A percentile compares a stretch with the other conserved stretches of the same genome.
Conservation (phyloP, 768 basidiomycete species). For the Kwoniella bestiolae region DNA sequence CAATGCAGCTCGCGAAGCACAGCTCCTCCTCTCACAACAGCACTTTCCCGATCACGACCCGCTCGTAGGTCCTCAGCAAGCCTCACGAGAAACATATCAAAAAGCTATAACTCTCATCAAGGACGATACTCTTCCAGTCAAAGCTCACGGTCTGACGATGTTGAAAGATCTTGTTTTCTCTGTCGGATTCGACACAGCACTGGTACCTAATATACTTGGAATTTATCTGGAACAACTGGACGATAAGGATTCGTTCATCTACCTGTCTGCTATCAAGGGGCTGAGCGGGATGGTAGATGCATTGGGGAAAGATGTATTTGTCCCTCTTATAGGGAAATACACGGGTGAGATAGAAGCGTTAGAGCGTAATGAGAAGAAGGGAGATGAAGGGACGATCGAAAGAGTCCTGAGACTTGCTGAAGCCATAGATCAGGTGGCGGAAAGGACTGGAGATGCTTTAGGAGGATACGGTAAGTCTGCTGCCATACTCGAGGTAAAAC, state of each 20-base stretch:
- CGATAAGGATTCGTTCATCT: slow-evolving; percentile 95
- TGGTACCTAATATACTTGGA: slow-evolving; percentile 80
- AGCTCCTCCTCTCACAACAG: slow-evolving; percentile 77
- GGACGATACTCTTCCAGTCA: slow-evolving; percentile 89
- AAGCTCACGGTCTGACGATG: slow-evolving; percentile 85
- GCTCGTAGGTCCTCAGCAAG: not conserved
- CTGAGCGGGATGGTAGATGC: slow-evolving; percentile 81
- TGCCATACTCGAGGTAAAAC: not conserved
- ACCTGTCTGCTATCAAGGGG: slow-evolving; percentile 88
- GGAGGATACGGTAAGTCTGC: slow-evolving; percentile 68
- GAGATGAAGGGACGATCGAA: slow-evolving; percentile 66
- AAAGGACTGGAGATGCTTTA: slow-evolving; percentile 71
- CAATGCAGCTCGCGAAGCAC: slow-evolving; percentile 73
- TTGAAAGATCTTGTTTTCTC: slow-evolving; percentile 72
- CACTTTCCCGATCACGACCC: slow-evolving; percentile 57
- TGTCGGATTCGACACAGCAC: slow-evolving; percentile 62
- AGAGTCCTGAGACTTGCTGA: slow-evolving; percentile 78
- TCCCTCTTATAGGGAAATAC: slow-evolving; percentile 71
- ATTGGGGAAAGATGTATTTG: slow-evolving; percentile 74
- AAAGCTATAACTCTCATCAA: slow-evolving; percentile 84
- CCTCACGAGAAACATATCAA: slow-evolving; percentile 70
- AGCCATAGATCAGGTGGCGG: slow-evolving; percentile 76
- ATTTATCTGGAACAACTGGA: slow-evolving; percentile 83
- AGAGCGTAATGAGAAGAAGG: slow-evolving; percentile 60
- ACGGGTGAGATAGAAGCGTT: slow-evolving; percentile 29